Conservation (phyloP, 345 rosid species). For the Capsella bursapastoris region DNA sequence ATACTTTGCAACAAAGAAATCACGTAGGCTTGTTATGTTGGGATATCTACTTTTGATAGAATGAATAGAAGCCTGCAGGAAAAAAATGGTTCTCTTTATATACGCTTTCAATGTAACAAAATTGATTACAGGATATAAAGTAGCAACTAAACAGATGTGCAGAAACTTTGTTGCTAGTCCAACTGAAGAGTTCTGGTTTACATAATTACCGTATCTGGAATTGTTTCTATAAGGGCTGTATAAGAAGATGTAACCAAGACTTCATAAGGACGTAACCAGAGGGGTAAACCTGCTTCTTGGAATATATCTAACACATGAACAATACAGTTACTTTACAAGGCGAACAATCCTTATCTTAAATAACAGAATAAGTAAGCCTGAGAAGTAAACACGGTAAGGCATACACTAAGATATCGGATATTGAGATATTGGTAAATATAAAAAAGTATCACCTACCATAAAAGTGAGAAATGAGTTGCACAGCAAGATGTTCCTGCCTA, state of each 20-base stretch:
- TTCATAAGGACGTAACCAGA: constrained; percentile 98
- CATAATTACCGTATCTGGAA: constrained; percentile 86
- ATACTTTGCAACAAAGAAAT: constrained; percentile 91
- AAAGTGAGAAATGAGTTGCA: constrained; percentile 98
- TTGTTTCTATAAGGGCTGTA: constrained; percentile 97
- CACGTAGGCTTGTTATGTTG: constrained; percentile 77
- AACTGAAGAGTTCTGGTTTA: constrained; percentile 27
- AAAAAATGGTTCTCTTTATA: constrained; percentile 15
- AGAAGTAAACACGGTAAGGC: neutral
- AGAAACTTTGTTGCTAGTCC: constrained; percentile 13
- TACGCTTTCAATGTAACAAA: constrained; percentile 6
- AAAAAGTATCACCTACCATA: constrained; percentile 63
- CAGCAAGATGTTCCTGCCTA: constrained; percentile 99
- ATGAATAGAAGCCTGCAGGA: constrained; percentile 91
- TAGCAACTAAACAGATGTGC: neutral
- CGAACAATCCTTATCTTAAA: neutral
- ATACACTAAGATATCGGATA: constrained; percentile 32
- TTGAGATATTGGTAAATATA: constrained; percentile 13
- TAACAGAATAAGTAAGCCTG: constrained; percentile 30
- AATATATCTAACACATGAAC: constrained; percentile 74
- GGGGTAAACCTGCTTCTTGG: constrained; percentile 99
- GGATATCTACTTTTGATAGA: constrained; percentile 97
- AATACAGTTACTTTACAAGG: constrained; percentile 23
- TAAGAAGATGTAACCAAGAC: constrained; percentile 96
- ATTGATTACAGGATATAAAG: constrained; percentile 3